phyloP scores from a whole-genome alignment of 2,329 filamentous ascomycete species.

The Penicillium freii region DNA sequence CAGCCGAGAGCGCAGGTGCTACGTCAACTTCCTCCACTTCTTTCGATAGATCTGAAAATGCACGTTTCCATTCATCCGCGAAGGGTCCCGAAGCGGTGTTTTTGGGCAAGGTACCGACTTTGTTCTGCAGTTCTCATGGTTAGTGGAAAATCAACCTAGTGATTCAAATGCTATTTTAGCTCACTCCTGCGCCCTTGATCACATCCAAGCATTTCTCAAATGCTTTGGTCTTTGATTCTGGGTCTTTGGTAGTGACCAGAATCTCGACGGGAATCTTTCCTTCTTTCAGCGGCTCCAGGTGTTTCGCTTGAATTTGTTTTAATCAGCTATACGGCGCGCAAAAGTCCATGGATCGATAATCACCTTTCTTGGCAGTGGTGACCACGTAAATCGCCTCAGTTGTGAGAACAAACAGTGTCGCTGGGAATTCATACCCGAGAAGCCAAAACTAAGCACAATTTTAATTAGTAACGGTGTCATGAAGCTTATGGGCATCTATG shows the following conservation, averaged over 20 bases:
- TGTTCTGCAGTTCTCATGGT: constrained; percentile 59
- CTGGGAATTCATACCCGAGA: constrained; percentile 96
- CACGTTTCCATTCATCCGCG: constrained; percentile 91
- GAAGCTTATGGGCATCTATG: neutral
- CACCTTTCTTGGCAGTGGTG: constrained; percentile 96
- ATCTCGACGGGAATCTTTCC: constrained; percentile 92
- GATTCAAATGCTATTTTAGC: constrained; percentile 35
- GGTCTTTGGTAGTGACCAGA: constrained; percentile 85
- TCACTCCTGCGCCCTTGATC: constrained; percentile 82
- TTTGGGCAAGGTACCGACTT: constrained; percentile 82
- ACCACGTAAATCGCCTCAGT: constrained; percentile 84
- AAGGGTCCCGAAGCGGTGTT: constrained; percentile 84
- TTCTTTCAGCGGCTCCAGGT: constrained; percentile 86
- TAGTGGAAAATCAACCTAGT: neutral
- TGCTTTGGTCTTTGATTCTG: constrained; percentile 85
- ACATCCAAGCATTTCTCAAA: constrained; percentile 79
- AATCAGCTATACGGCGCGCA: constrained; percentile 7
- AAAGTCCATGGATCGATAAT: constrained; percentile 2
- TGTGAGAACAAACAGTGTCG: constrained; percentile 90
- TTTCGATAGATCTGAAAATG: constrained; percentile 73
- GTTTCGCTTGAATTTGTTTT: constrained; percentile 65
- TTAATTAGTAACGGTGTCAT: constrained; percentile 6
- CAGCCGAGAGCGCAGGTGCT: constrained; percentile 74
- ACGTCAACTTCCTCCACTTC: constrained; percentile 89
- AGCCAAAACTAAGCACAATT: constrained; percentile 78